A percentile compares a stretch with the other conserved stretches of the same genome.
Evolutionary conservation across 1,139 yeast species (phyloP).

Genomic region (Taiozyma sp.): DNA sequence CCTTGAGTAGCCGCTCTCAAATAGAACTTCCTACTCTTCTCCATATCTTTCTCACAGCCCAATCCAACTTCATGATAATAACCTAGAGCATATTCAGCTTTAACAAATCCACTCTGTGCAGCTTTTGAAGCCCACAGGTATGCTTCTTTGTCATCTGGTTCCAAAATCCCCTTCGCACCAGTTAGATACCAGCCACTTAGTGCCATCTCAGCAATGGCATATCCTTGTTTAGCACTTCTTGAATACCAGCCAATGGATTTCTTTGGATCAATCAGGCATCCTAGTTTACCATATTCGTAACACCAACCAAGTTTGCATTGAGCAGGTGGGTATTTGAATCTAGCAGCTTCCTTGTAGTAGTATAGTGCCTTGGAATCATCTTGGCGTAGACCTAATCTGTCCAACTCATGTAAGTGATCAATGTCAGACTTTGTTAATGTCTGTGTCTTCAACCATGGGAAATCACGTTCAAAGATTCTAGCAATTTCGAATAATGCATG

Average conservation of each 20-base stretch:
- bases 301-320: constrained; percentile 84
- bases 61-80: constrained; percentile 76
- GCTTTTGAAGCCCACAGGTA: constrained; percentile 88
- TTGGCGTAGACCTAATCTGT: constrained; percentile 20
- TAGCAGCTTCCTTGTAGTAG: constrained; percentile 71
- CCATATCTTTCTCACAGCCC: constrained; percentile 46
- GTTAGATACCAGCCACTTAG: constrained; percentile 88
- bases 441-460: constrained; percentile 36
- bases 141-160: constrained; percentile 73
- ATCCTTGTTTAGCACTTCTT: constrained; percentile 67
- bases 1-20: constrained; percentile 55
- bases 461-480: constrained; percentile 61
- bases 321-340: constrained; percentile 69
- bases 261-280: constrained; percentile 58
- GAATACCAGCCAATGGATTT: constrained; percentile 89
- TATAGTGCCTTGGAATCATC: constrained; percentile 59
- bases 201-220: constrained; percentile 85
- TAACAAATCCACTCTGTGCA: constrained; percentile 70
- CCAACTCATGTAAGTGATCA: constrained; percentile 27
- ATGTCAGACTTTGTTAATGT: constrained; percentile 22
- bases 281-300: constrained; percentile 79
- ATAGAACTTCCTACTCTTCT: constrained; percentile 49
- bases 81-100: constrained; percentile 84
- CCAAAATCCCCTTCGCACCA: constrained; percentile 69
- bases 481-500: constrained; percentile 66